phyloP scores from a whole-genome alignment of 2,329 filamentous ascomycete genomes.

The Arachnomyces sp. region DNA sequence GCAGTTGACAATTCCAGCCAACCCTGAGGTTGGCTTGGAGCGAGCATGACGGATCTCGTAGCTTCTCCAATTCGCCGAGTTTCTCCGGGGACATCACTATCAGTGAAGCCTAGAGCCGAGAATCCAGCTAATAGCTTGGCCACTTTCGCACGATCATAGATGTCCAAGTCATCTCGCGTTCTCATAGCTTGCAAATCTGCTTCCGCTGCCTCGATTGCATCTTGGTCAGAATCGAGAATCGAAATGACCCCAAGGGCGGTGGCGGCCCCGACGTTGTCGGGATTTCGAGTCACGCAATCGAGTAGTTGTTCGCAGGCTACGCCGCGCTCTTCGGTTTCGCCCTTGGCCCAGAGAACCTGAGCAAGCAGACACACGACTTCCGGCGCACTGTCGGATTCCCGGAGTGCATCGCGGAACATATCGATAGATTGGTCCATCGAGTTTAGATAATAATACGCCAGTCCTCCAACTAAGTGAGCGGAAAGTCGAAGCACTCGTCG shows the following conservation, averaged over 20 bases:
- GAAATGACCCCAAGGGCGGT: constrained; percentile 78
- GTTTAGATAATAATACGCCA: constrained; percentile 67
- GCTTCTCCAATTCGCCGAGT: constrained; percentile 55
- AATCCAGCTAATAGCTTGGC: constrained; percentile 69
- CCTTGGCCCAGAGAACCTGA: constrained; percentile 89
- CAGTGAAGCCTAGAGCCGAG: constrained; percentile 48
- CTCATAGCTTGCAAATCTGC: constrained; percentile 68
- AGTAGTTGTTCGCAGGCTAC: constrained; percentile 74
- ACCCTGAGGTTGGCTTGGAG: constrained; percentile 67
- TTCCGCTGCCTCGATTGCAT: constrained; percentile 70
- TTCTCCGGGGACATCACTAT: constrained; percentile 34
- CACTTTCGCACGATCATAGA: constrained; percentile 59
- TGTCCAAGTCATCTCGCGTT: constrained; percentile 55
- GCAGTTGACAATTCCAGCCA: constrained; percentile 67
- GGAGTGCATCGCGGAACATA: constrained; percentile 71
- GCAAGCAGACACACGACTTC: constrained; percentile 82
- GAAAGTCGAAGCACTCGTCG: constrained; percentile 68
- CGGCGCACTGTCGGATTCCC: constrained; percentile 66
- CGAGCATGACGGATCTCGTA: constrained; percentile 69
- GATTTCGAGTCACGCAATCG: constrained; percentile 63
- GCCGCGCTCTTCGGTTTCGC: constrained; percentile 61
- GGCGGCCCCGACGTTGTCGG: constrained; percentile 70
- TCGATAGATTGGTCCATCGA: constrained; percentile 61
- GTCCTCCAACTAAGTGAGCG: constrained; percentile 73
- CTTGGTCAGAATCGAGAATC: constrained; percentile 67